These are phyloP conservation scores for Grosmannia clavigera DNA, from an alignment of 2,329 filamentous ascomycete genomes.

Conservation along the genomic window DNA sequence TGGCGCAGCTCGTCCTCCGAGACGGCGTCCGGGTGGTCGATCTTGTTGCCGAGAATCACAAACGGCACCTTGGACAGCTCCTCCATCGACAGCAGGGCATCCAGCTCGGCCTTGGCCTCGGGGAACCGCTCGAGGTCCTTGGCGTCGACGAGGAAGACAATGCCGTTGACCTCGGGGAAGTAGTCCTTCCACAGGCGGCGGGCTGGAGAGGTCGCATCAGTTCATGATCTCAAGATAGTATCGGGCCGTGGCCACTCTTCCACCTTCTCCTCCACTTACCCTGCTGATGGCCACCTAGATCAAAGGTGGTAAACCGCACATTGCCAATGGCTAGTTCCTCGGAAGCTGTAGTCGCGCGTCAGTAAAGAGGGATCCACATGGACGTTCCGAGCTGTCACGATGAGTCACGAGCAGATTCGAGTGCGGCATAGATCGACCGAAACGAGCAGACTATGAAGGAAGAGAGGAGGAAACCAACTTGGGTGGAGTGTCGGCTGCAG, in stretches of 20 bases:
- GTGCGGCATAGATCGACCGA: neutral
- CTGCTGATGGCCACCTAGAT: conserved; percentile 88
- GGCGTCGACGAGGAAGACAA: conserved; percentile 95
- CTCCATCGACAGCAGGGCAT: conserved; percentile 92
- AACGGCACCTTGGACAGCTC: conserved; percentile 93
- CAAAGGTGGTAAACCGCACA: conserved; percentile 89
- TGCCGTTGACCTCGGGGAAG: conserved; percentile 90
- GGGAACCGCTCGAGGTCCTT: conserved; percentile 91
- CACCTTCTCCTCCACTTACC: conserved; percentile 33
- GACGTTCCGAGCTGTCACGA: too few species aligned
- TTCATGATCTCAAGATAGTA: neutral
- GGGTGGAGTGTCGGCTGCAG: conserved; percentile 85
- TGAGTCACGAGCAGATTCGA: too few species aligned
- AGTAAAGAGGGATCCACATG: neutral
- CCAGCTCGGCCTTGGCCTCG: conserved; percentile 94
- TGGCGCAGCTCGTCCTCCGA: conserved; percentile 91
- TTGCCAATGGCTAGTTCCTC: conserved; percentile 90
- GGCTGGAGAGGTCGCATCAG: conserved; percentile 35
- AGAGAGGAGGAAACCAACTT: conserved; percentile 42
- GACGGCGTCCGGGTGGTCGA: conserved; percentile 91
- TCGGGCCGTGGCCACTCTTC: neutral
- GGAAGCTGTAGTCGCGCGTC: conserved; percentile 43
- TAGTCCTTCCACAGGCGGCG: conserved; percentile 94
- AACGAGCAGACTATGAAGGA: neutral
- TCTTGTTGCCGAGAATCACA: conserved; percentile 96